These are phyloP conservation scores for Zygotorulaspora chibaensis DNA, from an alignment of 805 yeast genomes.

Conservation along the genomic window DNA sequence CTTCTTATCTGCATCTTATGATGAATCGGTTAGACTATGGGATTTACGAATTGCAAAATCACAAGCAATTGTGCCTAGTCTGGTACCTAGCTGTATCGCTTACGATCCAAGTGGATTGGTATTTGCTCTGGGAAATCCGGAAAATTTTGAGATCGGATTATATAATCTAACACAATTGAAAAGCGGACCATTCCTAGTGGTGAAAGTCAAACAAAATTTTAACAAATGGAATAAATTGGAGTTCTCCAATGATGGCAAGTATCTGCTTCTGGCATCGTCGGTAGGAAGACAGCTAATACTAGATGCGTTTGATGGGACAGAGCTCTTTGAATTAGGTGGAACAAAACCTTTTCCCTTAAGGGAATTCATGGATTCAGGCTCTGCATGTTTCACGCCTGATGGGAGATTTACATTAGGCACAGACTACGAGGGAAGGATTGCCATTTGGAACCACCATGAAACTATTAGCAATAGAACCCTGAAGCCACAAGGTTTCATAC, in stretches of 20 bases:
- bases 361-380: slow-evolving; percentile 49
- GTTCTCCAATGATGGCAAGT: slow-evolving; percentile 73
- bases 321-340: slow-evolving; percentile 45
- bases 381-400: slow-evolving; percentile 61
- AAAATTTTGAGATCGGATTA: slow-evolving; percentile 45
- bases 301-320: slow-evolving; percentile 65
- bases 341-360: slow-evolving; percentile 43
- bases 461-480: slow-evolving; percentile 28
- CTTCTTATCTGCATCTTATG: slow-evolving; percentile 65
- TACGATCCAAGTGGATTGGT: slow-evolving; percentile 83
- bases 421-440: slow-evolving; percentile 48
- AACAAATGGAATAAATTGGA: slow-evolving; percentile 61
- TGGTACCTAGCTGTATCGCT: slow-evolving; percentile 55
- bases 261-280: slow-evolving; percentile 54
- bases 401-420: slow-evolving; percentile 61
- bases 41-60: slow-evolving; percentile 67
- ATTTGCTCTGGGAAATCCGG: slow-evolving; percentile 60
- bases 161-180: slow-evolving; percentile 60
- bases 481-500: slow-evolving; percentile 27
- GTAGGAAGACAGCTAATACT: slow-evolving; percentile 55
- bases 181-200: slow-evolving; percentile 50
- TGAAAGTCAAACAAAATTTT: slow-evolving; percentile 37
- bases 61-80: slow-evolving; percentile 56
- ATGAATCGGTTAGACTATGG: slow-evolving; percentile 83
- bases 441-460: slow-evolving; percentile 47